phyloP scores from a whole-genome alignment of 352 stramenopile genomes.

The Phytophthora ramorum region DNA sequence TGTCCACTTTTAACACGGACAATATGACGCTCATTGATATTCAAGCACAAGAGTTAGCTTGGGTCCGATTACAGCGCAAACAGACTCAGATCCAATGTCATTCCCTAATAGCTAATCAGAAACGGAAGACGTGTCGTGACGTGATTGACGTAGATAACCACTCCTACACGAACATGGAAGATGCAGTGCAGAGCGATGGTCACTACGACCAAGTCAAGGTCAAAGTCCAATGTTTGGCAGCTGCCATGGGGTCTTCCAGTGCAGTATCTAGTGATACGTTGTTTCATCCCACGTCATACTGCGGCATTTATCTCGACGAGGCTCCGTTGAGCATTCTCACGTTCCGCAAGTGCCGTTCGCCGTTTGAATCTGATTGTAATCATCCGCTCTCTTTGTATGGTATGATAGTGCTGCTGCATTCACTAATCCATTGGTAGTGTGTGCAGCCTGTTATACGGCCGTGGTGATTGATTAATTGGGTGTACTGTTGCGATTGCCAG shows the following conservation, averaged over 20 bases:
- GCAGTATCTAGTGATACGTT: constrained; percentile 3
- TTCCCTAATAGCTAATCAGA: constrained; percentile 7
- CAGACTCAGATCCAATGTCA: constrained; percentile 18
- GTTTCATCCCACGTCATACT: constrained; percentile 43
- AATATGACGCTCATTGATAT: constrained; percentile 37
- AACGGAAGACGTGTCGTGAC: constrained; percentile 15
- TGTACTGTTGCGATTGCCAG: constrained; percentile 12
- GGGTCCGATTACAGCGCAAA: constrained; percentile 38
- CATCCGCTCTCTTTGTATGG: constrained; percentile 43
- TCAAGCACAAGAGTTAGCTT: constrained; percentile 52
- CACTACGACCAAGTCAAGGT: neutral
- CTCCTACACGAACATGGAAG: constrained; percentile 18
- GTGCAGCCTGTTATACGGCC: neutral
- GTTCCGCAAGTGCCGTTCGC: constrained; percentile 5
- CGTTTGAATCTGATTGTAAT: constrained; percentile 29
- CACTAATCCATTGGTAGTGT: neutral
- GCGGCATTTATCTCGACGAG: constrained; percentile 29
- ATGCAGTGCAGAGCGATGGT: constrained; percentile 3
- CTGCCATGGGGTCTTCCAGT: neutral
- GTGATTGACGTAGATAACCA: constrained; percentile 25
- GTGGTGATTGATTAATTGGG: constrained; percentile 2
- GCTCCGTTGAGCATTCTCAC: constrained; percentile 31
- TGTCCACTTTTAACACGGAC: constrained; percentile 28
- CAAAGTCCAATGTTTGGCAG: constrained; percentile 1
- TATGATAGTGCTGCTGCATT: constrained; percentile 17